Base-by-base conservation (phyloP, 495 filamentous ascomycete species). In the Penicillium lividum region DNA sequence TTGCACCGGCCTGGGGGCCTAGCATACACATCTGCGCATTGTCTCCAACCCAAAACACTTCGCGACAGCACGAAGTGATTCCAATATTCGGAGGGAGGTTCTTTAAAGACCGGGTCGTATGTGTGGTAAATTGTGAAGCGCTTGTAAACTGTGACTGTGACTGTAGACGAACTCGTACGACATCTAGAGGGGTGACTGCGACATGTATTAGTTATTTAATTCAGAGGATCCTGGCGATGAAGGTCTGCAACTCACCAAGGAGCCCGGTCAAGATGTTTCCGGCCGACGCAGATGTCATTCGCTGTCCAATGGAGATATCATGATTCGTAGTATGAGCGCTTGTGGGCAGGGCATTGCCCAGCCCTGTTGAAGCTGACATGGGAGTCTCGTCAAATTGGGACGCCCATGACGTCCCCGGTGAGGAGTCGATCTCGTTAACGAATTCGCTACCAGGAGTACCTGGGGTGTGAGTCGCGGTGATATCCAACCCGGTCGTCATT, bases 1-100 rank as follows among this genome's bases (percentile, higher is more conserved):
- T 44, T 4, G 75, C 62, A 3, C 73, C 63, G n/a, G 69, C 73
- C 36, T 65, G 64, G 1, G 74, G 69, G 9, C 83, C 84, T 10
- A 83, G 84, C 64, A 97, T 76, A 70, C 95, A 98, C 67, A 87
- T 86, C 56, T 90, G 86, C 15, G 89, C 80, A 69, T 89, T 88
- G 67, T 96, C 94, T 65, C 89, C 91, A 58, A 93, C 83, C 84
- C 94, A 98, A 75, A 98, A 98, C 36, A 98, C 93, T 75, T 98
- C 94, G 53, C 94, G 86, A 68, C 94, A 98, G 73, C 94, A 98
- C 31, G 92, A 85, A 7, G 95, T 96, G 36, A 98, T 91, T 60
- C 94, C 95, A 42, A 98, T 86, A 62, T 91, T 90, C 4, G 80
- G 84, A 56, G 77, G 89, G 51, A 86, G 73, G 53, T 86, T 83